Conservation (phyloP, 116 monocot genomes). For the Dioscorea cayenensis region DNA sequence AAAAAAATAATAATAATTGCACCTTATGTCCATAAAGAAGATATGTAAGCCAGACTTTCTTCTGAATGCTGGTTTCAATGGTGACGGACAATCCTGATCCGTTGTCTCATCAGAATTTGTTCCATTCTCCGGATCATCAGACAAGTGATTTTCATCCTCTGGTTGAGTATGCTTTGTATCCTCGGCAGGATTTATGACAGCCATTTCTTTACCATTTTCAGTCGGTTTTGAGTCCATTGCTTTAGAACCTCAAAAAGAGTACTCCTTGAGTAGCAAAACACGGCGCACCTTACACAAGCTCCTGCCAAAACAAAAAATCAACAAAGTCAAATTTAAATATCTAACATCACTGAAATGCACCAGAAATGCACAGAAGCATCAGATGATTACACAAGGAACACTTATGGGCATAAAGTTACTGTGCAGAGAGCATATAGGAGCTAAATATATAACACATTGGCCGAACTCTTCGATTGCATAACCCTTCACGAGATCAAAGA, state of each 20-base stretch:
- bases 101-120: neutral
- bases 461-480: neutral
- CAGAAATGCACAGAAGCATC: neutral
- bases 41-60: slow-evolving; percentile 39
- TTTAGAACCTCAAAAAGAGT: neutral
- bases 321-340: neutral
- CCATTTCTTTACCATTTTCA: neutral
- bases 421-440: neutral
- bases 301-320: no score
- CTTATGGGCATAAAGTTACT: neutral
- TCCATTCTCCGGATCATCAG: slow-evolving; percentile 1
- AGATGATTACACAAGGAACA: neutral
- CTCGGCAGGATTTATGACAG: neutral
- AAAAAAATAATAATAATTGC: neutral
- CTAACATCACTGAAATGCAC: neutral
- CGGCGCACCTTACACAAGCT: no score
- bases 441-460: neutral
- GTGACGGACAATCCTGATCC: slow-evolving; percentile 3
- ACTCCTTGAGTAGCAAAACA: neutral
- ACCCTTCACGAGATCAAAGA: neutral
- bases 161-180: neutral
- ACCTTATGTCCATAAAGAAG: slow-evolving; percentile 49
- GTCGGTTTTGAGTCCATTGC: neutral
- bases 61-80: neutral
- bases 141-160: no score